Evolutionary conservation across 495 filamentous ascomycete genomes (phyloP), one percentile per base, ranked within the genome.

Genomic region (Daldinia grandis): DNA sequence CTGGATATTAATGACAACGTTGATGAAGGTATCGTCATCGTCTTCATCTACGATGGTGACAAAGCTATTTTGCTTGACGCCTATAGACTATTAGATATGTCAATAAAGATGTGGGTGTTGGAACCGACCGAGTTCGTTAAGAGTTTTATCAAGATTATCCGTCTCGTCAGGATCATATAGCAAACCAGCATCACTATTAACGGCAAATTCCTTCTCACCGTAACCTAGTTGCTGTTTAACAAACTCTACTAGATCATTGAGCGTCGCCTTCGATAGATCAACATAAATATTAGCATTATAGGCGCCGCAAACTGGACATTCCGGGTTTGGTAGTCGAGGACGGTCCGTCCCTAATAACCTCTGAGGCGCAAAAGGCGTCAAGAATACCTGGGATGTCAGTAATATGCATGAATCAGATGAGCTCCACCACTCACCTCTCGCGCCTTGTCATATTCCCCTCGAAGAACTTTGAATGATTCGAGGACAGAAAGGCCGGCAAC

Each of bases 401-500:
- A 54, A 19, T 19, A 14, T 19, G 19, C 17, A 8, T 33, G 42
- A 65, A 12, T 10, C 50, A 1, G 47, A 86, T 83, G 81, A 84
- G 88, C 54, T 65, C 42, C 5, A 12, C 24, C 31, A 69, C 75
- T 64, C 19, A 81, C 81, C 61, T 84, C 83, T 69, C 87, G 89
- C 0, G 87, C 86, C 72, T 88, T 85, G 40, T 82, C 76, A 35
- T 91, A 87, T 53, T 97, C 90, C 27, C 89, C 86, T 64, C 87
- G 88, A 60, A 99, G 81, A 37, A 98, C 92, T 78, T 97, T 98
- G 82, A 97, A 94, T 1, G 93, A 89, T 78, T 99, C 92, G 6
- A 99, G 81, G 4, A 98, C 95, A 76, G 94, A 98, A 25, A 99
- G 85, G 14, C 92, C 90, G 12, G 95, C 95, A 4, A 94, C 95